Conservation (phyloP, 106 monocot species). For the Phalaenopsis aphrodite region DNA sequence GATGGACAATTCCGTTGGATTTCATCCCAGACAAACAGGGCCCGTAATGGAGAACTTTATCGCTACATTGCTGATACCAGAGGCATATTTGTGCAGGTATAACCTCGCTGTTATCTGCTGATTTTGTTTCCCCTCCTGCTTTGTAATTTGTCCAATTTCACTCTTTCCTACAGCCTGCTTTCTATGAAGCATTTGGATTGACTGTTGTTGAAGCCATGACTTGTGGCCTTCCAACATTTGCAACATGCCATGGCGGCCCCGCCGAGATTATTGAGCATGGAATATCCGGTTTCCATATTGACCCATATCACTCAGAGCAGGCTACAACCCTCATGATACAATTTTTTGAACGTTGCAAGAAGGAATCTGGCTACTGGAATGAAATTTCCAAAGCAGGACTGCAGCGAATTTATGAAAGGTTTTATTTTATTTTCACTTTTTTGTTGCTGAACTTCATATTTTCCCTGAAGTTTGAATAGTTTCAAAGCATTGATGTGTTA, state of each 20-base stretch:
- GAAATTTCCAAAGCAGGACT: constrained; percentile 58
- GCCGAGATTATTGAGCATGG: constrained; percentile 91
- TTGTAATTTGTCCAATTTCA: background rate
- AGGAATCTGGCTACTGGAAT: constrained; percentile 54
- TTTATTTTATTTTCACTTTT: background rate
- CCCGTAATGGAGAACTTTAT: constrained; percentile 89
- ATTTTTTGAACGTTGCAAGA: constrained; percentile 66
- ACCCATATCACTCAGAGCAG: constrained; percentile 81
- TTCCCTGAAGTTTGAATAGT: background rate
- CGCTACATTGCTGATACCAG: constrained; percentile 86
- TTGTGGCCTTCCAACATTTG: constrained; percentile 89
- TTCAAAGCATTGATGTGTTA: no score
- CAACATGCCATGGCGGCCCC: constrained; percentile 84
- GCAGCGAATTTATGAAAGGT: constrained; percentile 69
- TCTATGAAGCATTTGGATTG: constrained; percentile 92
- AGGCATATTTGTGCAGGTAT: constrained; percentile 88
- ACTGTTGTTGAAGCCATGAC: constrained; percentile 95
- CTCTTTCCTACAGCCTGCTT: constrained; percentile 58
- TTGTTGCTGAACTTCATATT: background rate
- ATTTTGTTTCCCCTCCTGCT: background rate
- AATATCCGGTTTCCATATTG: constrained; percentile 85
- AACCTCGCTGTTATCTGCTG: background rate
- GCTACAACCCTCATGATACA: constrained; percentile 43
- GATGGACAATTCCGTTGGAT: constrained; percentile 94
- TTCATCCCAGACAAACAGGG: constrained; percentile 72